Evolutionary conservation across 1,139 yeast genomes (phyloP).

Genomic region (Candida tunisiensis): DNA sequence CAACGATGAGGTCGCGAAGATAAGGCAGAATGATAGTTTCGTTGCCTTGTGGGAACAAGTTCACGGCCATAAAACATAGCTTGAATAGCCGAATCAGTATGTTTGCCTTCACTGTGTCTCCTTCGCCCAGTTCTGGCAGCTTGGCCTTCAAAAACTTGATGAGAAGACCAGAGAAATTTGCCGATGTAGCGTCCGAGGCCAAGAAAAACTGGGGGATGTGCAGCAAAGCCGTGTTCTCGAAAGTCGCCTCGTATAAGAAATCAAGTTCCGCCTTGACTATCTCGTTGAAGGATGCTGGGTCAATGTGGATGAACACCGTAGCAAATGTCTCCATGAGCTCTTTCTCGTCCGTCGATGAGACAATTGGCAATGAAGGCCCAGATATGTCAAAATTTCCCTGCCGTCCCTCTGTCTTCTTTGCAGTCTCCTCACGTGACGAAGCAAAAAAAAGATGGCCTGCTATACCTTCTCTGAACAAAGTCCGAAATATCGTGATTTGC

Average conservation of each 20-base stretch:
- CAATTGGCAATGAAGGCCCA: slow-evolving; percentile 38
- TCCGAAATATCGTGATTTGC: slow-evolving; percentile 63
- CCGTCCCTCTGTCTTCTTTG: no score
- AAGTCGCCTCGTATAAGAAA: slow-evolving; percentile 60
- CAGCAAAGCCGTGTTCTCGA: slow-evolving; percentile 70
- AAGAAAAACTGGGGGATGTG: slow-evolving; percentile 89
- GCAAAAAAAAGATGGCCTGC: slow-evolving; percentile 66
- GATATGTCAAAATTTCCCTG: slow-evolving; percentile 1
- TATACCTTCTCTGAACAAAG: slow-evolving; percentile 71
- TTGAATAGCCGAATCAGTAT: slow-evolving; percentile 76
- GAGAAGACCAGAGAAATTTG: slow-evolving; percentile 80
- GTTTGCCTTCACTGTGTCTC: slow-evolving; percentile 62
- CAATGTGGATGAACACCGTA: slow-evolving; percentile 83
- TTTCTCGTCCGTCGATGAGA: slow-evolving; percentile 83
- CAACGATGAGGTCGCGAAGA: slow-evolving; percentile 62
- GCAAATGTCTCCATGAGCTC: slow-evolving; percentile 95
- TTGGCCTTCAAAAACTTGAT: slow-evolving; percentile 61
- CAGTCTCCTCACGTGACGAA: slow-evolving; percentile 22
- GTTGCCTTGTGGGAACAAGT: slow-evolving; percentile 72
- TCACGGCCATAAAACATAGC: slow-evolving; percentile 90
- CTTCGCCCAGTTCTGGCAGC: slow-evolving; percentile 64
- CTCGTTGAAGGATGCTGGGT: slow-evolving; percentile 92
- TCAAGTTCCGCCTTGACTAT: slow-evolving; percentile 72
- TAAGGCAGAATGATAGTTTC: slow-evolving; percentile 83
- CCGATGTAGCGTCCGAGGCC: slow-evolving; percentile 85